Percentiles rank a stretch among this genome's conserved stretches.
Evolutionary conservation across 1,139 yeast species (phyloP).

Genomic region (Saccharomyces hybrid): DNA sequence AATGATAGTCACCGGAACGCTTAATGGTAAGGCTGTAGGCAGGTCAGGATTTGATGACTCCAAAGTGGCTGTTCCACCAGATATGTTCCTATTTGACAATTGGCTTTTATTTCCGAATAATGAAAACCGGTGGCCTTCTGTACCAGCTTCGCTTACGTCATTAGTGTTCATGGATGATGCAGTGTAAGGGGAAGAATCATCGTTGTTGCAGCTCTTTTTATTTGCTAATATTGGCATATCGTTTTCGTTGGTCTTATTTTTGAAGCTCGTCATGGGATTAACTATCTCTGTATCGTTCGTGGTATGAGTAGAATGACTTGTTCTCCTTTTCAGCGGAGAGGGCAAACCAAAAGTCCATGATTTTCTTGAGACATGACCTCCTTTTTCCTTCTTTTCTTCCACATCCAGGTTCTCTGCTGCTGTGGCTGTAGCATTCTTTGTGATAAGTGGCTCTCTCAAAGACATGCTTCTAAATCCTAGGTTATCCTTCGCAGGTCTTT

Average conservation of each 20-base stretch:
- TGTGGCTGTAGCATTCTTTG: not conserved
- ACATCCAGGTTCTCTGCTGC: not conserved
- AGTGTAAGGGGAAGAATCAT: not conserved
- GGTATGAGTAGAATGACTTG: not conserved
- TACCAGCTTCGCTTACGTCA: not conserved
- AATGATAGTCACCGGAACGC: not conserved
- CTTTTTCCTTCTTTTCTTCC: not conserved
- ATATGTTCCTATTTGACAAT: not conserved
- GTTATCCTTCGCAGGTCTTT: slow-evolving; percentile 18
- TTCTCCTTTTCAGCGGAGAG: not conserved
- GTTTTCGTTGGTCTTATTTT: not conserved
- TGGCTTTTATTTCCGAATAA: not conserved
- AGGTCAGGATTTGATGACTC: not conserved
- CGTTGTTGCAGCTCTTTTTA: not conserved
- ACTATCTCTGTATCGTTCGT: not conserved
- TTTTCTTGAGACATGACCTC: not conserved
- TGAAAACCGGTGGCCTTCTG: not conserved
- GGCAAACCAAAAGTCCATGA: not conserved
- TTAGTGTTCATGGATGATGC: not conserved
- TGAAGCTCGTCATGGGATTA: not conserved
- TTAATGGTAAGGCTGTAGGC: not conserved
- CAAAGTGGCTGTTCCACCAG: not conserved
- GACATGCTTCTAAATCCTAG: slow-evolving; percentile 31
- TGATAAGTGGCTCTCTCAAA: slow-evolving; percentile 18
- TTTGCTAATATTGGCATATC: not conserved